Evolutionary conservation across 75 land plant genomes (phyloP).

Genomic region (Cupressus sempervirens): DNA sequence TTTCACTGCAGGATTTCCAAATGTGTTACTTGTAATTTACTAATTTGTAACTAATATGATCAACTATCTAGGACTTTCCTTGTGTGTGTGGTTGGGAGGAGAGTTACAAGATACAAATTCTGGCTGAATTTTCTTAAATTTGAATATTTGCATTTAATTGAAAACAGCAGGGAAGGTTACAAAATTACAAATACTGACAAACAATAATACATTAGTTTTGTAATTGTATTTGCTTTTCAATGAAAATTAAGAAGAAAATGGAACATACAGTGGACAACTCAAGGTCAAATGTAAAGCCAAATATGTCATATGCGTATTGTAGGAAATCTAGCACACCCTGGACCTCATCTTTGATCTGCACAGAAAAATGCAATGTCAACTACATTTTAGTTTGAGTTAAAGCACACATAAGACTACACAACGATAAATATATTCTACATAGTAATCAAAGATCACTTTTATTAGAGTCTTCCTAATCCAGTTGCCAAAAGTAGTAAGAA

Average conservation of each 20-base stretch:
- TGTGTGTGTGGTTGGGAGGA: no score
- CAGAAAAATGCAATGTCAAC: slow-evolving; percentile 4
- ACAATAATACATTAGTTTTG: background rate
- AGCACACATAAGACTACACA: background rate
- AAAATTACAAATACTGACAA: background rate
- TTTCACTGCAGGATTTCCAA: background rate
- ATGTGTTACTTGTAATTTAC: background rate
- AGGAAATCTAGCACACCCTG: slow-evolving; percentile 73
- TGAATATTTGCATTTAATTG: background rate
- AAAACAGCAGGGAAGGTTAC: background rate
- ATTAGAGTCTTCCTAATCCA: background rate
- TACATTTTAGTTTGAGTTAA: background rate
- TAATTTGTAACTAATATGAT: no score
- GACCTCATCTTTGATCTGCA: slow-evolving; percentile 88
- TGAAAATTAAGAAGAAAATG: background rate
- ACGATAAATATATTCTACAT: background rate
- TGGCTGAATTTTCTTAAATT: background rate
- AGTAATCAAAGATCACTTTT: background rate
- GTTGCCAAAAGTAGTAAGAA: background rate
- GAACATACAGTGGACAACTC: slow-evolving; percentile 85
- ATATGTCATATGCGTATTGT: slow-evolving; percentile 56
- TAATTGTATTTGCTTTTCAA: background rate
- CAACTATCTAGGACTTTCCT: no score
- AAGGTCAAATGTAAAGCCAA: slow-evolving; percentile 92
- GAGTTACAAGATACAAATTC: background rate